These are phyloP conservation scores for Colletotrichum sp. DNA, from an alignment of 2,329 filamentous ascomycete genomes.

Conservation along the genomic window DNA sequence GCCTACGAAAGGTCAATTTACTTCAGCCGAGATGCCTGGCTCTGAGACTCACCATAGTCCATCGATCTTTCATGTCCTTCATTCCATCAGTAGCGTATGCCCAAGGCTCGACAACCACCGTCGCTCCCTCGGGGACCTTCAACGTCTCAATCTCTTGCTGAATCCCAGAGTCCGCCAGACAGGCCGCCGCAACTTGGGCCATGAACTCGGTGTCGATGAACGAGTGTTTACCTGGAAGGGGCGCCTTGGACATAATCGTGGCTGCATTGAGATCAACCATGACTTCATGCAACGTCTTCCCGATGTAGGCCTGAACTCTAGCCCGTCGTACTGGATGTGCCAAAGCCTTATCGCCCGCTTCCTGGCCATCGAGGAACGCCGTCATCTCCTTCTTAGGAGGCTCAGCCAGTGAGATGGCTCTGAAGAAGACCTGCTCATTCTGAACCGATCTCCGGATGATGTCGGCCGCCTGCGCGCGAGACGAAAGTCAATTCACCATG, in stretches of 20 bases:
- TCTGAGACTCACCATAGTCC: slow-evolving; percentile 48
- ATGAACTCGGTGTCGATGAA: slow-evolving; percentile 54
- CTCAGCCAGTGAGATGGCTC: slow-evolving; percentile 50
- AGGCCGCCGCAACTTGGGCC: slow-evolving; percentile 51
- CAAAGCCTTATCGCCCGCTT: slow-evolving; percentile 13
- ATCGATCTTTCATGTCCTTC: slow-evolving; percentile 51
- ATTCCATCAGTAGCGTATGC: slow-evolving; percentile 59
- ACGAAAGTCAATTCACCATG: neutral
- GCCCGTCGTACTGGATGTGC: slow-evolving; percentile 29
- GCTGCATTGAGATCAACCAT: slow-evolving; percentile 23
- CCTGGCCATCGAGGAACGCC: slow-evolving; percentile 43
- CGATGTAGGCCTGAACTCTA: slow-evolving; percentile 35
- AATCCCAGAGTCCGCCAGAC: slow-evolving; percentile 45
- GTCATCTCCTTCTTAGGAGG: slow-evolving; percentile 47
- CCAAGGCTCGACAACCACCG: slow-evolving; percentile 58
- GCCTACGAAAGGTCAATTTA: neutral
- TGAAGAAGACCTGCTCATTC: slow-evolving; percentile 35
- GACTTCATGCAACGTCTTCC: slow-evolving; percentile 22
- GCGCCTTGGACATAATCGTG: slow-evolving; percentile 22
- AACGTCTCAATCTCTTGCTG: slow-evolving; percentile 46
- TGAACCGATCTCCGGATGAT: neutral
- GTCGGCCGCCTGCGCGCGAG: neutral
- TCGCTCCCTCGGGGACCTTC: slow-evolving; percentile 46
- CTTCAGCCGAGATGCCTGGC: neutral
- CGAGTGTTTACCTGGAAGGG: slow-evolving; percentile 46